Evolutionary conservation across 192 early-diverging fungal genomes (phyloP), one percentile per base, ranked within the genome.

Genomic region (Rhizoclosmatium sp.): DNA sequence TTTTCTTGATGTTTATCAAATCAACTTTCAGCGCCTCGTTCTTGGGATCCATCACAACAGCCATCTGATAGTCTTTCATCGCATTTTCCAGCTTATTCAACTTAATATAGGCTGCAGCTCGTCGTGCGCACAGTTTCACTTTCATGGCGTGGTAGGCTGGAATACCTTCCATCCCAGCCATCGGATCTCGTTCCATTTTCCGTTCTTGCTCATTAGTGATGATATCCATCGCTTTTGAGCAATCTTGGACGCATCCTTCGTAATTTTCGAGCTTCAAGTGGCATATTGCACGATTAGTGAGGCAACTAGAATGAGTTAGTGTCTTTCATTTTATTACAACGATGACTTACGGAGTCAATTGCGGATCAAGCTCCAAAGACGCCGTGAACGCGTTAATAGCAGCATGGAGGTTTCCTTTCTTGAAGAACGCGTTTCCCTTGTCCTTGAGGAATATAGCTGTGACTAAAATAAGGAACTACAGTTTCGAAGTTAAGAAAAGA

Each of bases 351-450:
- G 87, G 86, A 21, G 85, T 71, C 73, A 92, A 91, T 51, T 82
- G 78, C 9, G 88, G 82, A 65, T 94, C 93, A 21, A 93, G 79
- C 1, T 83, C 88, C 65, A 95, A 72, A 7, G 92, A 91, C 7
- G 90, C 84, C 16, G 91, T 91, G 69, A 92, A 94, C 60, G 90
- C 87, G 41, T 93, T 92, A 47, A 92, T 87, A n/a, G 93, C 93
- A 60, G 88, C 86, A 5, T 86, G 84, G 59, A 85, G 86, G 62
- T 89, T 86, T 58, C 89, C 88, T 1, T 83, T 72, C 56, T 89
- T 89, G 85, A 94, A 94, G 46, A 92, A 92, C 48, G 78, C 83
- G 76, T 92, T 93, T 56, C 92, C 93, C 16, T 89, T 89, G 16
- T 91, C 90, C 64, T 92, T 93, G 64, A 91, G 80, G 7, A 84